Conservation (phyloP, 306 rosid species). For the Prunus salicina region DNA sequence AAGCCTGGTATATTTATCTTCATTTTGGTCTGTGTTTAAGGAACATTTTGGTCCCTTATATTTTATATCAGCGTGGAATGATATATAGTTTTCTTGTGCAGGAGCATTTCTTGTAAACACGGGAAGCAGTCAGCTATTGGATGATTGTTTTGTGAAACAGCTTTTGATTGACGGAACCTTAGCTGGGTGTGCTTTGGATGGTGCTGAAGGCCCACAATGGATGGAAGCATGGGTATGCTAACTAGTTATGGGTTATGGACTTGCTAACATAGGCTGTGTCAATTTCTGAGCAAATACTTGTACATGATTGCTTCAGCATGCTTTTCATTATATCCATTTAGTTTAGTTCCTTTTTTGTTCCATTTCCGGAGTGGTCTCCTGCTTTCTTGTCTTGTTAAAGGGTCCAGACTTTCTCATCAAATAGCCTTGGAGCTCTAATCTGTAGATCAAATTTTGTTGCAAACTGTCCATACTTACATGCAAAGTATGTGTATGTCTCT, state of each 20-base stretch:
- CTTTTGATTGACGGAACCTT: conserved; percentile 93
- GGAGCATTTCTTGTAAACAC: conserved; percentile 97
- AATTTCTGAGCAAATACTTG: conserved; percentile 9
- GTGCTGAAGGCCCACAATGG: conserved; percentile 99
- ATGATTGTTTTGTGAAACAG: conserved; percentile 98
- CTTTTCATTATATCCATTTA: conserved; percentile 7
- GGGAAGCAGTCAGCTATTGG: conserved; percentile 91
- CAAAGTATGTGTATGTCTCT: not conserved
- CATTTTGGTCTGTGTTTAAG: conserved; percentile 9
- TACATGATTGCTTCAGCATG: conserved; percentile 13
- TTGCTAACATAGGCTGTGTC: conserved; percentile 5
- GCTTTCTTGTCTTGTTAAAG: not conserved
- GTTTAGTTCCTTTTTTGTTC: not conserved
- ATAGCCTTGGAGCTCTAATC: not conserved
- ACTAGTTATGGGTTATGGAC: conserved; percentile 15
- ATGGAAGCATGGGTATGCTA: conserved; percentile 99
- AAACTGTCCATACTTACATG: not conserved
- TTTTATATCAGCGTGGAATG: conserved; percentile 18
- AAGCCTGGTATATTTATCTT: conserved; percentile 67
- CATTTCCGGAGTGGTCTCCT: not conserved
- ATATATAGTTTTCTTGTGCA: conserved; percentile 26
- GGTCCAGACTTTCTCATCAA: not conserved
- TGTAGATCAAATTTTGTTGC: not conserved
- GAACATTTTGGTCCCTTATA: not conserved
- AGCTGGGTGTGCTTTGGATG: conserved; percentile 99